phyloP scores from a whole-genome alignment of 2,329 filamentous ascomycete genomes.

The Colletotrichum musicola region DNA sequence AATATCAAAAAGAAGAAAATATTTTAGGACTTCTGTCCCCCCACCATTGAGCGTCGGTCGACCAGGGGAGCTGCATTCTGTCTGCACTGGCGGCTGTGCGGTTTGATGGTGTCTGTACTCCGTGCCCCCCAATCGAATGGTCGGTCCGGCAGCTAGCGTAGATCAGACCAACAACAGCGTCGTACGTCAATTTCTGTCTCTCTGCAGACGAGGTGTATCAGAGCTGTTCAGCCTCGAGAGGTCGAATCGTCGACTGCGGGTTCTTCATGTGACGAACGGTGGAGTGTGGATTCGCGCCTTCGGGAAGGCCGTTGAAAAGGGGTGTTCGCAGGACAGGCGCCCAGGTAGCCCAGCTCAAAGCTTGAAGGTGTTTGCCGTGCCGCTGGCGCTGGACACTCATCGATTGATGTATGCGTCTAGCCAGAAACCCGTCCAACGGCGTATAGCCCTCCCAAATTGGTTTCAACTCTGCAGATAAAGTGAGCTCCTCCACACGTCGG shows the following conservation, averaged over 20 bases:
- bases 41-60: background rate
- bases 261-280: conserved; percentile 8
- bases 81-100: background rate
- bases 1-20: conserved; percentile 15
- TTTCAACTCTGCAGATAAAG: conserved; percentile 3
- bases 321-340: background rate
- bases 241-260: background rate
- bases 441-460: background rate
- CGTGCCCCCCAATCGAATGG: background rate
- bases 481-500: conserved; percentile 4
- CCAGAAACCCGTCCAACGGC: background rate
- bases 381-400: background rate
- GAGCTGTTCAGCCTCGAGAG: background rate
- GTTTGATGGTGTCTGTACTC: background rate
- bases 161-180: background rate
- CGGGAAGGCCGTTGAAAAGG: background rate
- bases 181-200: background rate
- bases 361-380: background rate
- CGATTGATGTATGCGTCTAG: background rate
- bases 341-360: background rate
- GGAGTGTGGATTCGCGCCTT: background rate
- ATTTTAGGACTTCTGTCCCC: background rate
- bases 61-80: conserved; percentile 4
- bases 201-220: background rate
- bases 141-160: background rate